Base-by-base conservation (phyloP, 192 early-diverging fungal genomes). In the Coemansia sp. region DNA sequence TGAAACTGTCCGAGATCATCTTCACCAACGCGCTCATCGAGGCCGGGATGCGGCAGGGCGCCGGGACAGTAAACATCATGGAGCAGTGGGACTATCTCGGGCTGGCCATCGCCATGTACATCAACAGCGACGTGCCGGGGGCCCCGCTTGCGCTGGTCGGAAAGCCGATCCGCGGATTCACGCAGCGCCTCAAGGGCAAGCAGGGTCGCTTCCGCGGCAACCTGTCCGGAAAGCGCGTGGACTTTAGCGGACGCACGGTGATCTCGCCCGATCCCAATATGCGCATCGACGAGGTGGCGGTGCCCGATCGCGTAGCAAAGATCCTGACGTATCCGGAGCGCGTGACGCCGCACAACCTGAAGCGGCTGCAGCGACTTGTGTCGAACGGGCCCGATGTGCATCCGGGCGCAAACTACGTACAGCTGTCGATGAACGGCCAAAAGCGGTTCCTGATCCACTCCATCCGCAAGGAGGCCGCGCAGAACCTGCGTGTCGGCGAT, bases 241-340 rank as follows among this genome's bases (percentile, higher is more conserved):
- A 99, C 75, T 99, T 97, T 65, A 97, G 95, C 33, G 96, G 92
- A 3, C 87, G 97, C 72, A 99, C 97, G 3, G 97, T 99, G 55
- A 99, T 99, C 77, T 97, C 95, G 6, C 96, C 96, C 7, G 97
- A 99, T 68, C 97, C 97, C 5, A 98, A 98, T 78, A 84, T 98
- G 76, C 87, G 93, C 20, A 99, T 99, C 58, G 96, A 98, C 71
- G 91, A 97, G 70, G 89, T 92, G 1, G 97, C 95, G 11, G 92
- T 99, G 0, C 97, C 97, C 6, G 86, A 89, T 57, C 82, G 89
- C 22, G 93, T 98, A 3, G 91, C 93, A 37, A 95, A 89, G 71
- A 86, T 92, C 27, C 74, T 99, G 37, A 99, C 97, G 0, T 99
- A 96, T 59, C 97, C 97, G 0, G 96, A 98, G 70, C 85, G 90